Evolutionary conservation across 352 stramenopile species (phyloP), one percentile per base, ranked within the genome.

Genomic region (Phytophthora pinifolia): DNA sequence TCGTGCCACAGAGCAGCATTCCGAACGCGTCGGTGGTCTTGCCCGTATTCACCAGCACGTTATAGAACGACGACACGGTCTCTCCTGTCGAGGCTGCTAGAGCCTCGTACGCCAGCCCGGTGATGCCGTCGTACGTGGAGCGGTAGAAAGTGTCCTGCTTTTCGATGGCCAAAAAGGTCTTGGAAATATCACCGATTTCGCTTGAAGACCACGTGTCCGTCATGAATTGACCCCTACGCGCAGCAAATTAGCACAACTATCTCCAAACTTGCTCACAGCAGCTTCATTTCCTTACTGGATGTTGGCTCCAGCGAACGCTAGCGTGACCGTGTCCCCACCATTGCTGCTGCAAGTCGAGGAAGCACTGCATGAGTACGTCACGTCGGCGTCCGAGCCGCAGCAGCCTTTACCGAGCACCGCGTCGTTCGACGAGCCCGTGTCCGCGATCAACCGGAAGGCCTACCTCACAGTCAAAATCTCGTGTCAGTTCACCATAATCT

Each of bases 351-450:
- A 94, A 13, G 84, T 91, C 9, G 79, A 72, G 4, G 84, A 94
- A 2, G 65, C 70, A 33, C 54, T 65, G 39, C 84, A 94, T 36
- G 64, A 78, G 62, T 84, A 94, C n/a, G 74, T 83, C 15, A 76
- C 65, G 1, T 74, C 35, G 6, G 73, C 72, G 17, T 64, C 56
- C 1, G 47, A 54, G 0, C 66, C 78, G 34, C 84, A 94, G 65
- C 84, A 94, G 32, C 65, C 65, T 8, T 64, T 18, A 14, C 81
- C 76, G 5, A 92, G 68, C 27, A 92, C 70, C 1, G 84, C 84
- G 31, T 86, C 76, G 38, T 92, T 94, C 9, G 82, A 89, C n/a
- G 84, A 94, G 2, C 84, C 84, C 0, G 84, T 94, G 65, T 94
- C 84, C 39, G 80, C 76, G 34, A 94, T 88, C 12, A 94, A 46